phyloP scores from a whole-genome alignment of 164 flowering plant species.

The Malania oleifera region DNA sequence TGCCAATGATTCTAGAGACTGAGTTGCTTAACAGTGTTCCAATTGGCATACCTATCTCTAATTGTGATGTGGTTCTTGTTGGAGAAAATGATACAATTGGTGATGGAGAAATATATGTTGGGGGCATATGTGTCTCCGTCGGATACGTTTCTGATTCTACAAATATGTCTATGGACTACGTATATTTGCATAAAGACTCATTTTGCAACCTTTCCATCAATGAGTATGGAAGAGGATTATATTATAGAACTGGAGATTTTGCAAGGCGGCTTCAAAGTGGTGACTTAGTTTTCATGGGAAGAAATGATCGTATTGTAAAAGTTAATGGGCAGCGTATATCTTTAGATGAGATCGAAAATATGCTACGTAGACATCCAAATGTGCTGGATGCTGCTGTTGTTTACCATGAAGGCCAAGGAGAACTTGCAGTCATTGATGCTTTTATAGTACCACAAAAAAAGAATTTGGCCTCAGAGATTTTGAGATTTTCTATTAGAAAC shows the following conservation, averaged over 20 bases:
- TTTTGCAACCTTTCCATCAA: slow-evolving; percentile 13
- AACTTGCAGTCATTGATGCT: slow-evolving; percentile 41
- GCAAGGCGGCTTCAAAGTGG: slow-evolving; percentile 59
- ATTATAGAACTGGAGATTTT: slow-evolving; percentile 80
- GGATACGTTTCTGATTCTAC: slow-evolving; percentile 48
- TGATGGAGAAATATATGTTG: slow-evolving; percentile 74
- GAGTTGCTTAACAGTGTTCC: slow-evolving; percentile 71
- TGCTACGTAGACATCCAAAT: slow-evolving; percentile 51
- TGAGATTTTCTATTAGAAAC: slow-evolving; percentile 35
- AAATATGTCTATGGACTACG: slow-evolving; percentile 27
- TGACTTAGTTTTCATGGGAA: slow-evolving; percentile 73
- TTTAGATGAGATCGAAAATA: slow-evolving; percentile 72
- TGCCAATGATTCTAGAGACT: slow-evolving; percentile 54
- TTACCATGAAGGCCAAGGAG: slow-evolving; percentile 32
- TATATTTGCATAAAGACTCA: slow-evolving; percentile 27
- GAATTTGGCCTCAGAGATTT: slow-evolving; percentile 18
- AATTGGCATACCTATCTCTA: slow-evolving; percentile 73
- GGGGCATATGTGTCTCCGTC: slow-evolving; percentile 58
- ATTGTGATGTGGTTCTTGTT: slow-evolving; percentile 59
- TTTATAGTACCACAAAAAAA: slow-evolving; percentile 40
- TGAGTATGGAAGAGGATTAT: slow-evolving; percentile 20
- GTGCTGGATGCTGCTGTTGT: slow-evolving; percentile 74
- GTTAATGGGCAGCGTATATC: slow-evolving; percentile 79
- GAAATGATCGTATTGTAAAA: slow-evolving; percentile 78
- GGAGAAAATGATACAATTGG: slow-evolving; percentile 38